These are phyloP conservation scores for Prinsepia uniflora DNA, from an alignment of 306 rosid genomes.

Conservation along the genomic window DNA sequence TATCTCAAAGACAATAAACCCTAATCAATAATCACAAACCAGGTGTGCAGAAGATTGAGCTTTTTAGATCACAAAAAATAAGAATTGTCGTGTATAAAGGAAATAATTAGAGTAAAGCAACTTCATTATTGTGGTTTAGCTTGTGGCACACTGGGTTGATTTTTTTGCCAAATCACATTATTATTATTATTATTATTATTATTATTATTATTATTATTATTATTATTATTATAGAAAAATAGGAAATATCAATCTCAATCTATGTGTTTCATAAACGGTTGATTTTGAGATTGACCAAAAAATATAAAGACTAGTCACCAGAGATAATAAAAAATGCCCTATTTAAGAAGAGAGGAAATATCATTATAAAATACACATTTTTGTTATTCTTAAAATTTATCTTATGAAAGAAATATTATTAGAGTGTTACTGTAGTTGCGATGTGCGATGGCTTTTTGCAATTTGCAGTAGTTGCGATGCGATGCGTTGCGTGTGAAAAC, in stretches of 20 bases:
- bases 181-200: background rate
- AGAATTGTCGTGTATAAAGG: background rate
- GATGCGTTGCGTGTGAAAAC: slow-evolving; percentile 74
- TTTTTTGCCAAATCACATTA: slow-evolving; percentile 8
- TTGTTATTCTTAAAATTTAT: too few species aligned
- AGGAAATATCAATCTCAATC: too few species aligned
- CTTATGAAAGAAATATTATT: too few species aligned
- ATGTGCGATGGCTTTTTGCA: slow-evolving; percentile 40
- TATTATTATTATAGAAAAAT: background rate
- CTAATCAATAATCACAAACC: background rate
- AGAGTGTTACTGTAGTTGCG: too few species aligned
- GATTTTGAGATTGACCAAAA: too few species aligned
- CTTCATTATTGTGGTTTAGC: slow-evolving; percentile 14
- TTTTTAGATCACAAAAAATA: background rate
- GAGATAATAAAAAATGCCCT: too few species aligned
- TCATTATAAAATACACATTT: too few species aligned
- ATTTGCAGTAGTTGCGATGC: slow-evolving; percentile 46
- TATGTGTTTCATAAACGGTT: too few species aligned
- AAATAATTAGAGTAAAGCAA: background rate
- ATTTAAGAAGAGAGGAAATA: too few species aligned
- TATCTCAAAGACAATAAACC: background rate
- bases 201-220: background rate
- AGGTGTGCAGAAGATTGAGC: background rate
- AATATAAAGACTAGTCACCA: too few species aligned
- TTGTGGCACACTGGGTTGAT: slow-evolving; percentile 15